These are phyloP conservation scores for Cyberlindnera saturnus DNA, from an alignment of 805 yeast genomes.

Conservation along the genomic window DNA sequence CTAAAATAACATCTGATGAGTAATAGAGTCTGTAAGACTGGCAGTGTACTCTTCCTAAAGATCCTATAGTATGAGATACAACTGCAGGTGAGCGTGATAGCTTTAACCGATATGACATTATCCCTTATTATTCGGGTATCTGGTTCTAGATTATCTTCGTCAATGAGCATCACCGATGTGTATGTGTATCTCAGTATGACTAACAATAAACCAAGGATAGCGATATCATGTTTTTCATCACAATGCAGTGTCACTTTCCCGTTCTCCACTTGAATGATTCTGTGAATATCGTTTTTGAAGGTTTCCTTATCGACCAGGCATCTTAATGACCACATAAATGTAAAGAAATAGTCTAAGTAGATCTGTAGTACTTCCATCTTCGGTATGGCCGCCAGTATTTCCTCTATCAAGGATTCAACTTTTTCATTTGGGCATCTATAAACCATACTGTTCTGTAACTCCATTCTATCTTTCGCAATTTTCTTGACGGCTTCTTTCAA, in stretches of 20 bases:
- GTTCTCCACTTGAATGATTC: constrained; percentile 21
- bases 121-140: constrained; percentile 9
- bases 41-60: constrained; percentile 29
- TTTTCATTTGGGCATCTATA: constrained; percentile 8
- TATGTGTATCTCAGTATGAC: constrained; percentile 35
- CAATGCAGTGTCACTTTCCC: constrained; percentile 27
- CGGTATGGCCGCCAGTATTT: constrained; percentile 32
- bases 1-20: constrained; percentile 33
- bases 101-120: constrained; percentile 32
- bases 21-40: constrained; percentile 36
- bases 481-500: constrained; percentile 5
- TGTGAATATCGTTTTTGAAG: constrained; percentile 24
- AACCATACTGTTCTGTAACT: too few relatives aligned
- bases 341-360: constrained; percentile 35
- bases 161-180: constrained; percentile 26
- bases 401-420: constrained; percentile 26
- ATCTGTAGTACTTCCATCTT: constrained; percentile 31
- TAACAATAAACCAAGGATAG: constrained; percentile 33
- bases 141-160: constrained; percentile 2
- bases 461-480: constrained; percentile 5
- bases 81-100: constrained; percentile 32
- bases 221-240: constrained; percentile 33
- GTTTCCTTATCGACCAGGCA: constrained; percentile 38
- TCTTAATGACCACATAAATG: constrained; percentile 36
- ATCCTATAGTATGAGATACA: constrained; percentile 37